Evolutionary conservation across 179 eudicot species (phyloP), one percentile per base, ranked within the genome.

Genomic region (Silene noctiflora): DNA sequence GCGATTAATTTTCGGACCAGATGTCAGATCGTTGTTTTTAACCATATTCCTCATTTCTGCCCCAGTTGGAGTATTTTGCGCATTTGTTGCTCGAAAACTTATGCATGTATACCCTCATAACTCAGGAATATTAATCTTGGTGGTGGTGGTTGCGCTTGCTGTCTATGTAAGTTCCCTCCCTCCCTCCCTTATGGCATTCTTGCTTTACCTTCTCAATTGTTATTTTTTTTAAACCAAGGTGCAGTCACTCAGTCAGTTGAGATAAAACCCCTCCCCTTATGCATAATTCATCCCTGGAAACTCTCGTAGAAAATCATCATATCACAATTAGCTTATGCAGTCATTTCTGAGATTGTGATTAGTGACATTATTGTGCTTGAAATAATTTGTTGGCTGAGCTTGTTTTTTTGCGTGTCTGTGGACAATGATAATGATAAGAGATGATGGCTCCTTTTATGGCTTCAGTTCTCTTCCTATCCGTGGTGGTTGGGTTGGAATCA

Each of bases 31-130:
- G 13, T 73, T 92, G 76, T 81, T 85, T 56, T 81, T 92, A 73
- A 90, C 97, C 69, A 90, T 92, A 77, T 84, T 92, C 74, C 91
- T 92, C 73, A 88, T 92, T 29, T 88, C 84, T 71, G 97, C 89
- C 68, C 97, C 97, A 17, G 85, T 90, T 27, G 75, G 89, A 42
- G 80, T 86, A 17, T 92, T 92, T 76, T 92, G 95, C 71, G 90
- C 76, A 66, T 91, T 91, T 76, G 93, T 95, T 79, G 97, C 93
- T 67, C 81, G 91, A 72, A 92, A 89, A 83, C 81, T 92, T 78
- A 82, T 90, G 89, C 82, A 90, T 80, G 89, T 82, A 71, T 89
- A 83, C 79, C 77, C 93, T 19, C 22, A 86, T 77, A 79, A 89
- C 80, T 81, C 72, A 76, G 97, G 97, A 76, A 77, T 87, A 78